phyloP scores from a whole-genome alignment of 2,329 filamentous ascomycete species.

The Acrocalymma vagum region DNA sequence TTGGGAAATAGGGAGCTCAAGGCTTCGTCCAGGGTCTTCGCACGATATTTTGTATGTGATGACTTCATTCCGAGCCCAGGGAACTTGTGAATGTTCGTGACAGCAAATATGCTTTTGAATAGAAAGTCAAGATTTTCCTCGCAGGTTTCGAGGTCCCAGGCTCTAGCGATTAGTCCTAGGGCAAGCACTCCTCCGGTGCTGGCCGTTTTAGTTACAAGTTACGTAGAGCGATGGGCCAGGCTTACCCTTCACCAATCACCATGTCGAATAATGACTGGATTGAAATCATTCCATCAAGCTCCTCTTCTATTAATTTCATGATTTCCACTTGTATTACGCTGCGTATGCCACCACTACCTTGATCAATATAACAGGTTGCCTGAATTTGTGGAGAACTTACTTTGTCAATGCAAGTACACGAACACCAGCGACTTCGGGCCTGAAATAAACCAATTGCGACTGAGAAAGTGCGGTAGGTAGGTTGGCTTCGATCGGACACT shows the following conservation, averaged over 20 bases:
- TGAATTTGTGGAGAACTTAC: constrained; percentile 5
- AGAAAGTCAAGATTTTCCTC: constrained; percentile 10
- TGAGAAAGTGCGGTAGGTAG: constrained; percentile 1
- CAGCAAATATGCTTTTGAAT: constrained; percentile 6
- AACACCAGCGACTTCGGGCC: constrained; percentile 31
- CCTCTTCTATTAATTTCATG: constrained; percentile 50
- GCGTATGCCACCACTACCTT: constrained; percentile 10
- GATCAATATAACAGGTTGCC: neutral
- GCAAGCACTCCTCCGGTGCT: constrained; percentile 56
- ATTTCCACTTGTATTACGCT: constrained; percentile 52
- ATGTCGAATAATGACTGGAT: constrained; percentile 59
- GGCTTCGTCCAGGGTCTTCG: constrained; percentile 8
- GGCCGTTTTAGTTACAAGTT: constrained; percentile 2
- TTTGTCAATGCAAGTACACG: constrained; percentile 16
- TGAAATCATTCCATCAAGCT: constrained; percentile 48
- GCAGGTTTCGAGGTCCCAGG: constrained; percentile 50
- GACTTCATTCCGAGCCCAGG: constrained; percentile 6
- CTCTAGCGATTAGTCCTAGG: constrained; percentile 50
- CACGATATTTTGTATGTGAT: constrained; percentile 10
- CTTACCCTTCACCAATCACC: constrained; percentile 43
- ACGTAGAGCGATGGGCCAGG: constrained; percentile 24
- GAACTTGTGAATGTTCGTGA: constrained; percentile 9
- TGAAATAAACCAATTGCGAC: constrained; percentile 34
- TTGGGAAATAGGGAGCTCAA: constrained; percentile 4
- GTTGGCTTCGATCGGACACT: constrained; percentile 29